Evolutionary conservation across 306 rosid genomes (phyloP).

Genomic region (Cercis canadensis): DNA sequence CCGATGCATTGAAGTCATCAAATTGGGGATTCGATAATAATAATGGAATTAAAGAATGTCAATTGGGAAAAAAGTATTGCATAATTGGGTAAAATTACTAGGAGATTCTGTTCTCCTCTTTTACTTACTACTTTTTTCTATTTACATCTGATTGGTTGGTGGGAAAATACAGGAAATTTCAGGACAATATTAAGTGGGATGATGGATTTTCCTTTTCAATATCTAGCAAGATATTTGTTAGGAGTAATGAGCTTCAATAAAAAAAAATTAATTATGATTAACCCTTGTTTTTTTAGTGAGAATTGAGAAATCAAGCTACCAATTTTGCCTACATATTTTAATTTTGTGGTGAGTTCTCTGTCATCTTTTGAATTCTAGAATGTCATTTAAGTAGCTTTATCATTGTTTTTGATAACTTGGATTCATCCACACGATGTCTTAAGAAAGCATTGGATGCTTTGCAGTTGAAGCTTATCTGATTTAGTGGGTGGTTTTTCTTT

Average conservation of each 20-base stretch:
- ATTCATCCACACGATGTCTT: conserved; percentile 16
- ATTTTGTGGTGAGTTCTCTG: neutral
- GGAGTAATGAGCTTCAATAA: neutral
- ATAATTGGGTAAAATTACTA: conserved; percentile 3
- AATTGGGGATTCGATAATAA: conserved; percentile 35
- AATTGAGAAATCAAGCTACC: no score
- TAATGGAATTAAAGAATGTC: conserved; percentile 22
- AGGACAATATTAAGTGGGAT: neutral
- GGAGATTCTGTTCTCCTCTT: conserved; percentile 31
- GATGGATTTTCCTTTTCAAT: conserved; percentile 18
- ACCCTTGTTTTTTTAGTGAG: neutral
- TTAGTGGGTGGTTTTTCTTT: conserved; percentile 39
- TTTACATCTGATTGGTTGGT: conserved; percentile 32
- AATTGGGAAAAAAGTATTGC: conserved; percentile 16
- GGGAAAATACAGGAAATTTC: neutral
- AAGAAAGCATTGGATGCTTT: conserved; percentile 51
- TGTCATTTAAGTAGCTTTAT: conserved; percentile 26
- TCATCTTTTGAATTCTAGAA: conserved; percentile 28
- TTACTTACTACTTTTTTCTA: neutral
- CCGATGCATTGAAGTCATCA: conserved; percentile 41
- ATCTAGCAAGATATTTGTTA: conserved; percentile 29
- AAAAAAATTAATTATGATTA: no score
- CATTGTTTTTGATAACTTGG: conserved; percentile 21
- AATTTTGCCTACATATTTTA: no score
- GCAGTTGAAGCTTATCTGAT: conserved; percentile 37